Evolutionary conservation across 2,329 filamentous ascomycete species (phyloP).

Genomic region (Chaetomium sp.): DNA sequence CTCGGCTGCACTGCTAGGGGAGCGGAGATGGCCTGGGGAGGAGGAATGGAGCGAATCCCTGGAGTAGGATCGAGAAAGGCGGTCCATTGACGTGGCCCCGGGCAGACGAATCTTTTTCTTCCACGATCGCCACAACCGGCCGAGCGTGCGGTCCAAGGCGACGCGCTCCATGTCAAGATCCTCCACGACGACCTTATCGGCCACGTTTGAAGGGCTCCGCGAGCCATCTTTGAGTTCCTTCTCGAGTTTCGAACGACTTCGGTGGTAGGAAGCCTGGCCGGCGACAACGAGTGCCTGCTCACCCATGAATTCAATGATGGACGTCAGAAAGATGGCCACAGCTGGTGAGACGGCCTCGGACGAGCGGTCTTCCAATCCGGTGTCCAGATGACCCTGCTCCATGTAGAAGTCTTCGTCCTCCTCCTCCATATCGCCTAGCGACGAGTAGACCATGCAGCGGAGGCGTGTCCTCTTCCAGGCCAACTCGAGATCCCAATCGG

Average conservation of each 20-base stretch:
- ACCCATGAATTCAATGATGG: slow-evolving; percentile 87
- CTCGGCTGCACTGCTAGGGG: slow-evolving; percentile 35
- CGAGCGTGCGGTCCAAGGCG: slow-evolving; percentile 80
- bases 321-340: slow-evolving; percentile 92
- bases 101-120: slow-evolving; percentile 72
- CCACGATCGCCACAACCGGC: slow-evolving; percentile 90
- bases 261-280: slow-evolving; percentile 72
- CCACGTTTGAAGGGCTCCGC: slow-evolving; percentile 40
- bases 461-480: slow-evolving; percentile 91
- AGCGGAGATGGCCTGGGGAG: slow-evolving; percentile 28
- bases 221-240: slow-evolving; percentile 51
- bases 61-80: slow-evolving; percentile 39
- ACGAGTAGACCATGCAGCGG: slow-evolving; percentile 97
- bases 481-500: slow-evolving; percentile 81
- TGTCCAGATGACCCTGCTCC: slow-evolving; percentile 67
- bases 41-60: slow-evolving; percentile 37
- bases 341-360: slow-evolving; percentile 76
- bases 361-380: slow-evolving; percentile 48
- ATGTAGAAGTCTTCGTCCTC: slow-evolving; percentile 91
- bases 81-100: slow-evolving; percentile 37
- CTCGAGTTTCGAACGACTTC: slow-evolving; percentile 53
- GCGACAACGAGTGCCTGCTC: slow-evolving; percentile 86
- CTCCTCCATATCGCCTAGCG: slow-evolving; percentile 93
- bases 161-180: slow-evolving; percentile 90
- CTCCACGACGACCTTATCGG: slow-evolving; percentile 72